phyloP scores from a whole-genome alignment of 768 basidiomycete genomes.

The Astraeus odoratus region DNA sequence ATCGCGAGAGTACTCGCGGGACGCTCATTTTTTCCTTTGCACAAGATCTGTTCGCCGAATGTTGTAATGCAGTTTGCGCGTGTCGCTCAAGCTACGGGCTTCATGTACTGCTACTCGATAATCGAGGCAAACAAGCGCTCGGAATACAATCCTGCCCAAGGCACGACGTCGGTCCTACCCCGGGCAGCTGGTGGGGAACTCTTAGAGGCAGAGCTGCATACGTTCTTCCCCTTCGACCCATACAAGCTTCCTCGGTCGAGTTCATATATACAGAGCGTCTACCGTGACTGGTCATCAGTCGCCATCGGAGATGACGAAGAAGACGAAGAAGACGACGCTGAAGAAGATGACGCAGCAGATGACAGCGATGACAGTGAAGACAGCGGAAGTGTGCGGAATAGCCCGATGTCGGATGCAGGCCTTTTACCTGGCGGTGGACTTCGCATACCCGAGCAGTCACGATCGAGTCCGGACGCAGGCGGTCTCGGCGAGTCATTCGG shows the following conservation, averaged over 20 bases:
- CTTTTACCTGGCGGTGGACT: conserved; percentile 11
- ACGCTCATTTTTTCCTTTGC: too few relatives aligned
- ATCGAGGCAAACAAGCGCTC: conserved; percentile 81
- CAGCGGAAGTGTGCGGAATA: not conserved
- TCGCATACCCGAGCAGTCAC: conserved; percentile 15
- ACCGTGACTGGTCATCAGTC: conserved; percentile 85
- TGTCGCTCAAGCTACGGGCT: conserved; percentile 82
- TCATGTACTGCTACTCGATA: conserved; percentile 91
- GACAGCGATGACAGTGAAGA: conserved; percentile 25
- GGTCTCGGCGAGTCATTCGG: conserved; percentile 63
- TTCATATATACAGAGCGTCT: conserved; percentile 72
- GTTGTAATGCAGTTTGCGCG: conserved; percentile 94
- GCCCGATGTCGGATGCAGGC: not conserved
- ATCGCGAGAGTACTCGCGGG: not conserved
- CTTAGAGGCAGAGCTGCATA: conserved; percentile 67
- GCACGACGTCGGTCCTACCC: conserved; percentile 14
- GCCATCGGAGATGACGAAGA: conserved; percentile 64
- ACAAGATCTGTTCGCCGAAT: conserved; percentile 78
- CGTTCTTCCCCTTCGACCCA: conserved; percentile 98
- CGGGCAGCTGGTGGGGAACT: conserved; percentile 27
- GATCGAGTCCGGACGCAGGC: conserved; percentile 32
- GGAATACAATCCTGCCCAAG: conserved; percentile 34
- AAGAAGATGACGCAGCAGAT: conserved; percentile 41
- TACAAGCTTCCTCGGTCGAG: conserved; percentile 81
- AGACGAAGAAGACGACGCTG: conserved; percentile 59